These are phyloP conservation scores for Didymosphaeria variabile DNA, from an alignment of 2,329 filamentous ascomycete species.

Conservation along the genomic window DNA sequence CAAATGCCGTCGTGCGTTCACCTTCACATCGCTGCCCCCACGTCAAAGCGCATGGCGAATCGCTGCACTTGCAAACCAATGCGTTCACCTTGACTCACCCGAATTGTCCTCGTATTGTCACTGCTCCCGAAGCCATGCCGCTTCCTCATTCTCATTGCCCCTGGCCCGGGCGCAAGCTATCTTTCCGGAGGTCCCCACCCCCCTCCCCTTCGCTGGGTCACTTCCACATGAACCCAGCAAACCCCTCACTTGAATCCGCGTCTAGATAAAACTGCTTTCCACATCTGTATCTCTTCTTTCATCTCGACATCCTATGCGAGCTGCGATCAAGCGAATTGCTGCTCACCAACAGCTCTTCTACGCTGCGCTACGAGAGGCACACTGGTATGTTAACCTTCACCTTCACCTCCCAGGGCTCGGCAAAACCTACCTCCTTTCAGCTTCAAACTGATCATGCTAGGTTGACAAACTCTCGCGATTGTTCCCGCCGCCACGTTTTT, in stretches of 20 bases:
- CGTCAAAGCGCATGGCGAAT: background rate
- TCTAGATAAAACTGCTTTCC: background rate
- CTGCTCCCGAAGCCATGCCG: background rate
- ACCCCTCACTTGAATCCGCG: conserved; percentile 16
- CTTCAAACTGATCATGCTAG: conserved; percentile 14
- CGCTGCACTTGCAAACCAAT: background rate
- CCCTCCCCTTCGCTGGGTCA: conserved; percentile 4
- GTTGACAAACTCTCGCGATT: conserved; percentile 18
- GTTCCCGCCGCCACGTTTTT: conserved; percentile 9
- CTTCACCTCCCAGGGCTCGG: conserved; percentile 4
- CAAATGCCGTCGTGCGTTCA: conserved; percentile 4
- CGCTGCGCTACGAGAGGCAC: conserved; percentile 10
- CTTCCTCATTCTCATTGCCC: background rate
- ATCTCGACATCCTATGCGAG: conserved; percentile 22
- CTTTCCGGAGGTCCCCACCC: conserved; percentile 9
- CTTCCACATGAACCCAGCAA: conserved; percentile 15
- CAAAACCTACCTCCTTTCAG: conserved; percentile 16
- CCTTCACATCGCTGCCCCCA: background rate
- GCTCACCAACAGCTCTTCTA: conserved; percentile 10
- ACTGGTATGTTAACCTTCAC: conserved; percentile 21
- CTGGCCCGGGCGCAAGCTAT: conserved; percentile 13
- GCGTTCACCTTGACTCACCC: background rate
- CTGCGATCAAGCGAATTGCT: conserved; percentile 12
- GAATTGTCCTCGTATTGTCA: background rate
- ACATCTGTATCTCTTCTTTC: background rate